These are phyloP conservation scores for Dioscorea alata DNA, from an alignment of 106 monocot species.

Conservation along the genomic window DNA sequence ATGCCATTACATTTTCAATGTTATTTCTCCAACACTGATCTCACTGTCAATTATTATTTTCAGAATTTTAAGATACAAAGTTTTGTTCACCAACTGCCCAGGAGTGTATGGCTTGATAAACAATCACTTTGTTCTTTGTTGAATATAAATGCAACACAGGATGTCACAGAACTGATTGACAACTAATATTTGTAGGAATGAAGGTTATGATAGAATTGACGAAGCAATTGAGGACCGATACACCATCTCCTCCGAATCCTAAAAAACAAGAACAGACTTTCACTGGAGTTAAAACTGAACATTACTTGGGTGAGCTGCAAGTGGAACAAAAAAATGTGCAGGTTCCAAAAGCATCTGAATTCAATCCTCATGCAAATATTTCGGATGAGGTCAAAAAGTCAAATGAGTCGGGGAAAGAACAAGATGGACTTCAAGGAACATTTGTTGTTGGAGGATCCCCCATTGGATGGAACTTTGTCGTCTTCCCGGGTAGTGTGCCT, in stretches of 20 bases:
- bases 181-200: slow-evolving; percentile 17
- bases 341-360: too few relatives aligned
- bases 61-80: too few relatives aligned
- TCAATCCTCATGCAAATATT: too few relatives aligned
- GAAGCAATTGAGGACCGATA: slow-evolving; percentile 13
- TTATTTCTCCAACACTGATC: too few relatives aligned
- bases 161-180: neutral
- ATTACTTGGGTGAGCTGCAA: neutral
- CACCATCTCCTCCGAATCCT: neutral
- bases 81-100: too few relatives aligned
- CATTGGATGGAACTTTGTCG: slow-evolving; percentile 24
- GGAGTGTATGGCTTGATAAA: too few relatives aligned
- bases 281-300: slow-evolving; percentile 1
- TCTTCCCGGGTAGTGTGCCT: slow-evolving; percentile 1
- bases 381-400: neutral
- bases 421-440: slow-evolving; percentile 6
- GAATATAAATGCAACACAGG: too few relatives aligned
- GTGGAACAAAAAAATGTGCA: neutral
- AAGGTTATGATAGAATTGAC: slow-evolving; percentile 21
- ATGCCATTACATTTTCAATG: too few relatives aligned
- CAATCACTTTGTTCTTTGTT: too few relatives aligned
- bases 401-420: neutral
- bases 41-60: too few relatives aligned
- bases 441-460: slow-evolving; percentile 19
- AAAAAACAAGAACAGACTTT: neutral